Evolutionary conservation across 176 grass and related monocot species (phyloP).

Genomic region (Typha latifolia): DNA sequence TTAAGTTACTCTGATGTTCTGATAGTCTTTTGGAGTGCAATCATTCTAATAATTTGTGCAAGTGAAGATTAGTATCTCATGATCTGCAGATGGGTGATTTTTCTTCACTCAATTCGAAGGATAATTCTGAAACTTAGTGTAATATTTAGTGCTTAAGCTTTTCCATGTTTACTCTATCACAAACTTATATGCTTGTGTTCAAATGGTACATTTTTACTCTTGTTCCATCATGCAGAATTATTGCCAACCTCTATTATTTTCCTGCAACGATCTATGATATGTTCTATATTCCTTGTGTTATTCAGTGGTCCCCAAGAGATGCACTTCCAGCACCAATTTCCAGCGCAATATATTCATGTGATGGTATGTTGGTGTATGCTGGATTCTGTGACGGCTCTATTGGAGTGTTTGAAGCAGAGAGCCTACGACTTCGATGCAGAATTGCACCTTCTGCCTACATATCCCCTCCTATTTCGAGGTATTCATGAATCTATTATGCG

Average conservation of each 20-base stretch:
- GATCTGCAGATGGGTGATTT: not conserved
- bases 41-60: no score
- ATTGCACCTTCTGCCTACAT: constrained; percentile 79
- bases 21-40: no score
- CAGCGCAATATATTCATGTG: constrained; percentile 95
- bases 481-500: not conserved
- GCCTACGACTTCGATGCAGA: constrained; percentile 65
- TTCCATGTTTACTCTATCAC: no score
- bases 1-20: no score
- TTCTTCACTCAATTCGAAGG: not conserved
- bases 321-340: constrained; percentile 78
- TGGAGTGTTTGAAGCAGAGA: constrained; percentile 94
- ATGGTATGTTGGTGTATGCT: constrained; percentile 66
- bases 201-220: not conserved
- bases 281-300: not conserved
- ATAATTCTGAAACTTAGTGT: constrained; percentile 1
- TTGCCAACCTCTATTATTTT: not conserved
- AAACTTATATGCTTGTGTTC: no score
- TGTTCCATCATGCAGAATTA: not conserved
- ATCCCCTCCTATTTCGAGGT: constrained; percentile 69
- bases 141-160: no score
- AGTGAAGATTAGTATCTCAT: no score
- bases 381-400: constrained; percentile 85
- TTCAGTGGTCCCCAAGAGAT: constrained; percentile 83
- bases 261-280: not conserved